Percentiles rank a stretch among this genome's conserved stretches.
Conservation (phyloP, 441 rosid genomes). For the Omphalea diandra region DNA sequence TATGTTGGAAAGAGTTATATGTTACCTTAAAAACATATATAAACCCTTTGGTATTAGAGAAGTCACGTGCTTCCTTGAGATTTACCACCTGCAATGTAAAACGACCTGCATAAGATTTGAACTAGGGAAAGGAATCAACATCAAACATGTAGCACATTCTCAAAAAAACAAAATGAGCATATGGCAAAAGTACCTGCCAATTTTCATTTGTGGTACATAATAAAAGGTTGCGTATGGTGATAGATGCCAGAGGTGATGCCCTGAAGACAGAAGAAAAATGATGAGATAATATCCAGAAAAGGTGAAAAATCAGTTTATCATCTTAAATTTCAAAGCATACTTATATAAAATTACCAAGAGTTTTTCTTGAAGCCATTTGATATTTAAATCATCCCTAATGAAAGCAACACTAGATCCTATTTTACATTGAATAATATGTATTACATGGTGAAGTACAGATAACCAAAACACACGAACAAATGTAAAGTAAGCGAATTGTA, state of each 20-base stretch:
- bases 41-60: slow-evolving; percentile 66
- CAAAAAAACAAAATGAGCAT: no score
- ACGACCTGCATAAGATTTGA: slow-evolving; percentile 22
- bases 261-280: slow-evolving; percentile 41
- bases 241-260: slow-evolving; percentile 95
- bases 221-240: slow-evolving; percentile 81
- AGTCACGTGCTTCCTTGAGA: slow-evolving; percentile 97
- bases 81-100: slow-evolving; percentile 65
- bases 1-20: not conserved
- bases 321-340: not conserved
- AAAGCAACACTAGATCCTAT: slow-evolving; percentile 1
- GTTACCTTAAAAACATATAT: slow-evolving; percentile 94
- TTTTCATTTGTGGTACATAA: slow-evolving; percentile 86
- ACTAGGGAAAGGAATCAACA: slow-evolving; percentile 13
- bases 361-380: not conserved
- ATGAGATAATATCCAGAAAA: slow-evolving; percentile 18
- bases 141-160: no score
- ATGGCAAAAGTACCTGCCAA: slow-evolving; percentile 70
- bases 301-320: not conserved
- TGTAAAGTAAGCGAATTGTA: no score
- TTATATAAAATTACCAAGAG: not conserved
- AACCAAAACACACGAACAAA: not conserved
- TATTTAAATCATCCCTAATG: not conserved
- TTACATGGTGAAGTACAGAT: not conserved
- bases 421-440: no score